Percentiles rank a stretch among this genome's conserved stretches.
phyloP scores from a whole-genome alignment of 306 rosid genomes.

The Fragaria vesca region DNA sequence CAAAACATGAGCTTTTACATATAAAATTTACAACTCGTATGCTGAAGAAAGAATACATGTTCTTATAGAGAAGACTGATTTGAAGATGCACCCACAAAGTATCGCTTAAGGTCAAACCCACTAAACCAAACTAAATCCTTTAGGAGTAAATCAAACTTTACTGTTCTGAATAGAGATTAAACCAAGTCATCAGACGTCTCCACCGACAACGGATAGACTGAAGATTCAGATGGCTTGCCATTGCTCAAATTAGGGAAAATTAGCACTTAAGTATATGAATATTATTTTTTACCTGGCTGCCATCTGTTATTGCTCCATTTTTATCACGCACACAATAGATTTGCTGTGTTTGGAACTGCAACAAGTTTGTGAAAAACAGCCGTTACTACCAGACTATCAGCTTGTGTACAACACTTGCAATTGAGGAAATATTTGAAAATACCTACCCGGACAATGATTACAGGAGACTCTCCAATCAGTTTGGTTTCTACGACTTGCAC shows the following conservation, averaged over 20 bases:
- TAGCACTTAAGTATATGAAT: neutral
- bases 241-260: neutral
- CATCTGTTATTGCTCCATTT: constrained; percentile 73
- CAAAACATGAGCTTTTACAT: neutral
- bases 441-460: constrained; percentile 65
- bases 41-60: neutral
- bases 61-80: neutral
- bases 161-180: neutral
- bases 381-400: constrained; percentile 15
- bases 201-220: neutral
- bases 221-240: neutral
- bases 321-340: constrained; percentile 76
- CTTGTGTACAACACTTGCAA: constrained; percentile 18
- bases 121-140: neutral
- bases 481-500: constrained; percentile 75
- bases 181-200: neutral
- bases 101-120: neutral
- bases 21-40: neutral
- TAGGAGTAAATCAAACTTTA: neutral
- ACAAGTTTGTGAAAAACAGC: constrained; percentile 21
- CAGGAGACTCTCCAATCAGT: constrained; percentile 76
- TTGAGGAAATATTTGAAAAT: constrained; percentile 4
- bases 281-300: constrained; percentile 68
- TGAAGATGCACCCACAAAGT: neutral
- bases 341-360: constrained; percentile 94